Evolutionary conservation across 2,329 filamentous ascomycete genomes (phyloP).

Genomic region (Phyllosticta citrichinensis): DNA sequence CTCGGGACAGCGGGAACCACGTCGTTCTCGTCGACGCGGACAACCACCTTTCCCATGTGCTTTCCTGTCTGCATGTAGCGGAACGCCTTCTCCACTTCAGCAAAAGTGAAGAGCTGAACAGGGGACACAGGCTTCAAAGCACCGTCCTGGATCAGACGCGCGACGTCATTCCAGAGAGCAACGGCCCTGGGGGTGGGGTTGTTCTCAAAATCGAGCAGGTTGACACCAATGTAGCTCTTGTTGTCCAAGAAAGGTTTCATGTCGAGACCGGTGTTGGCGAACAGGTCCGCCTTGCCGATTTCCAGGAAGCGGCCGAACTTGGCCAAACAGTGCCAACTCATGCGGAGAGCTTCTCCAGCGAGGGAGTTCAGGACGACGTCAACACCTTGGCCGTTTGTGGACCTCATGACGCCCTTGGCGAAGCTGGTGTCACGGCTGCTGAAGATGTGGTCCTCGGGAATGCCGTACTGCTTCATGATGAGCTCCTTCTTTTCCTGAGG

Average conservation of each 20-base stretch:
- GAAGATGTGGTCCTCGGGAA: conserved; percentile 24
- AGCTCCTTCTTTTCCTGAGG: conserved; percentile 18
- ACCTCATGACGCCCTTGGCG: conserved; percentile 14
- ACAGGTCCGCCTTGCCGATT: conserved; percentile 10
- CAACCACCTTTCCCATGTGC: conserved; percentile 13
- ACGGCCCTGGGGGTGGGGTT: not conserved
- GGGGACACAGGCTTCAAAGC: not conserved
- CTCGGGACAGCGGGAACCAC: not conserved
- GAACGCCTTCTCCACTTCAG: conserved; percentile 13
- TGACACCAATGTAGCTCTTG: not conserved
- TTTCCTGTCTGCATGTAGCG: conserved; percentile 13
- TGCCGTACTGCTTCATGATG: conserved; percentile 16
- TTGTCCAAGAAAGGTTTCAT: conserved; percentile 9
- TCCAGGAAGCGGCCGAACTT: conserved; percentile 22
- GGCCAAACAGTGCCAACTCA: conserved; percentile 20
- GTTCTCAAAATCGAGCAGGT: not conserved
- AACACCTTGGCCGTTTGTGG: conserved; percentile 21
- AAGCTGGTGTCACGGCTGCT: conserved; percentile 20
- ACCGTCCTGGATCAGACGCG: not conserved
- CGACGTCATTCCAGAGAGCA: not conserved
- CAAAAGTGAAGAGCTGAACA: conserved; percentile 12
- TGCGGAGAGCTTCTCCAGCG: conserved; percentile 17
- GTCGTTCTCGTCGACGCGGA: conserved; percentile 6
- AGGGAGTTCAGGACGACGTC: conserved; percentile 27
- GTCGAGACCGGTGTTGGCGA: conserved; percentile 7